Conservation (phyloP, 345 rosid genomes). For the Ceriops tagal region DNA sequence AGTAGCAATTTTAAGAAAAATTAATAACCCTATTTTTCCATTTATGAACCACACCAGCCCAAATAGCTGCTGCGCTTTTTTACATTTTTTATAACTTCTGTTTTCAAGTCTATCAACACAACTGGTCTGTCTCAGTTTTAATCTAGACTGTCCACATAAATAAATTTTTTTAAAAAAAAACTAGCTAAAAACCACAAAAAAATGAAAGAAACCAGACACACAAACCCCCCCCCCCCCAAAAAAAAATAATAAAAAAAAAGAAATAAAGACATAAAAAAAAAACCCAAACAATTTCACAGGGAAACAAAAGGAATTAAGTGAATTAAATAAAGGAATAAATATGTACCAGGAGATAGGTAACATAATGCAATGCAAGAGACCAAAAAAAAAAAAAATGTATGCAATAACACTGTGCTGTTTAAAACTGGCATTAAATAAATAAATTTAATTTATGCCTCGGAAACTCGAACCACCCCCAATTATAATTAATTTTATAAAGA, state of each 20-base stretch:
- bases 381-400: not conserved
- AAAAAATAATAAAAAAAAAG: not conserved
- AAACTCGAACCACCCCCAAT: constrained; percentile 40
- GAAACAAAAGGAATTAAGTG: not conserved
- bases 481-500: not conserved
- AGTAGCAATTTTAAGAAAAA: too few relatives aligned
- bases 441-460: constrained; percentile 38
- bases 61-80: too few relatives aligned
- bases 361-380: constrained; percentile 20
- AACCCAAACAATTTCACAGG: not conserved
- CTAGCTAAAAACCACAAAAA: too few relatives aligned
- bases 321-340: not conserved
- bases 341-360: constrained; percentile 53
- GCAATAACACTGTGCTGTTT: constrained; percentile 30
- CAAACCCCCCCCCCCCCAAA: not conserved
- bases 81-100: too few relatives aligned
- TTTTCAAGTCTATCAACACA: too few relatives aligned
- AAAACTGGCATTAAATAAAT: constrained; percentile 24
- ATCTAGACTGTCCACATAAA: too few relatives aligned
- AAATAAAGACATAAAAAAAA: not conserved
- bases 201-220: not conserved
- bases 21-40: too few relatives aligned
- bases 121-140: too few relatives aligned
- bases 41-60: too few relatives aligned
- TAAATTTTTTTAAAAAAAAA: too few relatives aligned